These are phyloP conservation scores for Lactarius vividus DNA, from an alignment of 768 basidiomycete species.

Conservation along the genomic window DNA sequence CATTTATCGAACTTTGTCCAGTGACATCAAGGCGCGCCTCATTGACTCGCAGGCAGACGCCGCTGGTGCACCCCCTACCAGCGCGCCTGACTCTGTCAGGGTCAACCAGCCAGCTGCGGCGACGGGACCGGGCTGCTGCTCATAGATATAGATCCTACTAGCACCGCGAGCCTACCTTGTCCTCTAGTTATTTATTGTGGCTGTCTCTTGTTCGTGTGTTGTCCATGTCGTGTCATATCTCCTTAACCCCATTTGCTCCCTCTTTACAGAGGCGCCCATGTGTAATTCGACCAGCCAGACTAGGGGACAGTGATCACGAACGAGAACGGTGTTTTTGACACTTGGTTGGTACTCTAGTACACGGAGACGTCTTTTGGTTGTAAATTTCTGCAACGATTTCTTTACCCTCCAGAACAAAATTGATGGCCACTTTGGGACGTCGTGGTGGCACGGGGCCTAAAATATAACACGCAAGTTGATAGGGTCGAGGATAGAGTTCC, in stretches of 20 bases:
- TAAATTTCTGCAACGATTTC: neutral
- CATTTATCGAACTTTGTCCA: slow-evolving; percentile 33
- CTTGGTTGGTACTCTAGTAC: too few species aligned
- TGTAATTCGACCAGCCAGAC: slow-evolving; percentile 30
- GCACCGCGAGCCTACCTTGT: neutral
- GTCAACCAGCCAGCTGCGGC: slow-evolving; percentile 56
- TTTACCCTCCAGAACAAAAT: neutral
- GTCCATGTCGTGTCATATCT: slow-evolving; percentile 13
- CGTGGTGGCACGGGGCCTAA: neutral
- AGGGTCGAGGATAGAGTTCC: neutral
- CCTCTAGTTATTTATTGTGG: slow-evolving; percentile 16
- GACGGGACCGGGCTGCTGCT: slow-evolving; percentile 49
- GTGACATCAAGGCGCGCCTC: slow-evolving; percentile 95
- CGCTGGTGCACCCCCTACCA: slow-evolving; percentile 35
- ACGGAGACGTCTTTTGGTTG: neutral
- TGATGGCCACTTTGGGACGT: neutral
- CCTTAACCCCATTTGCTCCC: slow-evolving; percentile 6
- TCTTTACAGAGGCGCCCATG: slow-evolving; percentile 32
- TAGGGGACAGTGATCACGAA: neutral
- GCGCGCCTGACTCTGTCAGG: slow-evolving; percentile 58
- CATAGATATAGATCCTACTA: slow-evolving; percentile 8
- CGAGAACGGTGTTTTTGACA: neutral
- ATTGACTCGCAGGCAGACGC: slow-evolving; percentile 89
- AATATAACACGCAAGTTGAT: too few species aligned
- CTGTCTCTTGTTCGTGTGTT: slow-evolving; percentile 6